Conservation (phyloP, 2,329 filamentous ascomycete species). For the Trichoderma sp. region DNA sequence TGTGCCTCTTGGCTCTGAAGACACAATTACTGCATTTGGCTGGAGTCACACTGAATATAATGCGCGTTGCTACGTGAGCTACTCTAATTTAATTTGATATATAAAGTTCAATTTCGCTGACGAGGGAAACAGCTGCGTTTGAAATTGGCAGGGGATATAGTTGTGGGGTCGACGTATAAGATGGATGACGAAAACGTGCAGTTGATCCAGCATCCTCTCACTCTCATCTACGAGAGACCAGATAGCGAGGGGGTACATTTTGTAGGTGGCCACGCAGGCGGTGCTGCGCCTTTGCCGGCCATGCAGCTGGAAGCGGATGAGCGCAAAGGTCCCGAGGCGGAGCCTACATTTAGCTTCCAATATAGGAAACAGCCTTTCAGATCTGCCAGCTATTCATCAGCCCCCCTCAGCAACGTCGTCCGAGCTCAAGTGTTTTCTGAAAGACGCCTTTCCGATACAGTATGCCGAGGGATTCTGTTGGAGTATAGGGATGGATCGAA, state of each 20-base stretch:
- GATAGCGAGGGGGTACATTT: not conserved
- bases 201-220: not conserved
- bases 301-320: not conserved
- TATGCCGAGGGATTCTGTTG: not conserved
- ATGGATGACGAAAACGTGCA: not conserved
- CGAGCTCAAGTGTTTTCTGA: not conserved
- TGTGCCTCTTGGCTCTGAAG: not conserved
- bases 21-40: not conserved
- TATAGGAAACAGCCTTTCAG: not conserved
- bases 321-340: not conserved
- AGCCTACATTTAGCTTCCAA: not conserved
- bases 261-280: not conserved
- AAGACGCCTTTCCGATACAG: not conserved
- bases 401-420: not conserved
- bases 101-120: not conserved
- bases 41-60: not conserved
- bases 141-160: not conserved
- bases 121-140: not conserved
- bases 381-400: not conserved
- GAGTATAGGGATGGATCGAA: not conserved
- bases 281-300: not conserved
- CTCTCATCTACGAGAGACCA: not conserved
- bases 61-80: not conserved
- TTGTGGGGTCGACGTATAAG: not conserved
- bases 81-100: not conserved